Evolutionary conservation across 1,139 yeast species (phyloP).

Genomic region (Yamadazyma conglobata): DNA sequence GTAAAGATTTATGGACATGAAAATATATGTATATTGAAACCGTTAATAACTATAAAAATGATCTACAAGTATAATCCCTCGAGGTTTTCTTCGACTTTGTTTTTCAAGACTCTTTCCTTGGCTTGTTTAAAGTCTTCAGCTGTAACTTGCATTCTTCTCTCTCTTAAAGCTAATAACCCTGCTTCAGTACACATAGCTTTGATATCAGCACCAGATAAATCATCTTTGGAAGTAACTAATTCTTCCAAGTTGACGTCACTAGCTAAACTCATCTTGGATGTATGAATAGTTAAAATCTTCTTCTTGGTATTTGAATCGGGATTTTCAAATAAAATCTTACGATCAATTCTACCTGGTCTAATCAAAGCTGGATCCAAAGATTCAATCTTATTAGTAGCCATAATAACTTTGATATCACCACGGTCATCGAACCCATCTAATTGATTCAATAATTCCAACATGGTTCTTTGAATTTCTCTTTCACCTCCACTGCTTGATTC

Average conservation of each 20-base stretch:
- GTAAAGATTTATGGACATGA: no score
- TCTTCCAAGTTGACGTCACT: slow-evolving; percentile 88
- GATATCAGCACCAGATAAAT: slow-evolving; percentile 95
- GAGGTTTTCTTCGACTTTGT: slow-evolving; percentile 93
- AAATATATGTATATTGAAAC: slow-evolving; percentile 1
- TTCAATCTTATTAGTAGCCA: slow-evolving; percentile 98
- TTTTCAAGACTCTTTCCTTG: slow-evolving; percentile 94
- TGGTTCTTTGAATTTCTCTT: slow-evolving; percentile 96
- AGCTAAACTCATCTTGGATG: slow-evolving; percentile 89
- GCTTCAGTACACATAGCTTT: slow-evolving; percentile 99
- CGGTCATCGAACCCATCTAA: slow-evolving; percentile 98
- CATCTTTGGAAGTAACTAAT: slow-evolving; percentile 89
- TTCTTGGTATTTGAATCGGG: slow-evolving; percentile 93
- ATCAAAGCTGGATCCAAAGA: slow-evolving; percentile 95
- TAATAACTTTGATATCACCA: slow-evolving; percentile 96
- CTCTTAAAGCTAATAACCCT: slow-evolving; percentile 91
- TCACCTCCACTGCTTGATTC: slow-evolving; percentile 97
- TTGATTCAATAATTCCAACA: slow-evolving; percentile 95
- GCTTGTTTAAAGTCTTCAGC: slow-evolving; percentile 94
- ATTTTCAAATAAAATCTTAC: slow-evolving; percentile 93
- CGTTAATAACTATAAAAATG: no score
- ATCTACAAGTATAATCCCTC: slow-evolving; percentile 86
- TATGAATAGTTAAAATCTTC: slow-evolving; percentile 90
- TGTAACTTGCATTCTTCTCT: slow-evolving; percentile 97
- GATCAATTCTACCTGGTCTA: slow-evolving; percentile 98